Conservation (phyloP, 345 rosid genomes). For the Eucalyptus brandiana region DNA sequence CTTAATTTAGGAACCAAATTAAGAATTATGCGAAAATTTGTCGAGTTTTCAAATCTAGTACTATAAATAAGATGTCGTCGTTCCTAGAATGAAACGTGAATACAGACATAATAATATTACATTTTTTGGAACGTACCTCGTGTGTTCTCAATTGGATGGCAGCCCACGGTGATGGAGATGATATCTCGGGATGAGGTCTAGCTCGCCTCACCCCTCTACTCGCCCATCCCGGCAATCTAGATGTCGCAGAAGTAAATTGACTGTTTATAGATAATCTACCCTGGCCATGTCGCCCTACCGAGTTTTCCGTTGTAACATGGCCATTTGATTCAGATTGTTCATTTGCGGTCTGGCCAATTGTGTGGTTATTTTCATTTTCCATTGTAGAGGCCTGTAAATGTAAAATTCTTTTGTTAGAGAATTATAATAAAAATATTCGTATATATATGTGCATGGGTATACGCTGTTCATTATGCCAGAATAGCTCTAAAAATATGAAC, state of each 20-base stretch:
- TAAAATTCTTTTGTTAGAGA: background rate
- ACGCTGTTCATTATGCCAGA: fast-evolving
- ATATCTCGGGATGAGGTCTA: background rate
- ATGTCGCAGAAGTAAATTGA: background rate
- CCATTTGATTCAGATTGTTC: fast-evolving
- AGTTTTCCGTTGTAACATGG: background rate
- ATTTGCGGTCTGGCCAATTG: fast-evolving
- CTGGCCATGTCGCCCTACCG: fast-evolving
- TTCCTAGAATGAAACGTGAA: background rate
- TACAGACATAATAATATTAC: too few species aligned
- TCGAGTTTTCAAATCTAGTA: background rate
- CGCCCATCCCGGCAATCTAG: background rate
- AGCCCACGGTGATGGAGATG: background rate
- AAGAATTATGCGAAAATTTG: background rate
- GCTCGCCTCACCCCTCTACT: background rate
- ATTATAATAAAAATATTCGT: background rate
- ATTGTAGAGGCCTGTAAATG: background rate
- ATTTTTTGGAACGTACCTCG: background rate
- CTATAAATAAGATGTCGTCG: background rate
- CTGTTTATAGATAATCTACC: fast-evolving
- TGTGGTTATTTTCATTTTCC: background rate
- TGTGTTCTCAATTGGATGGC: background rate
- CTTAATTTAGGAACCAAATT: background rate
- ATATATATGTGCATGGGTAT: background rate
- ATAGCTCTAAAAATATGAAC: background rate